Percentiles rank a stretch among this genome's conserved stretches.
phyloP scores from a whole-genome alignment of 1,139 yeast species.

The Eremothecium gossypii region DNA sequence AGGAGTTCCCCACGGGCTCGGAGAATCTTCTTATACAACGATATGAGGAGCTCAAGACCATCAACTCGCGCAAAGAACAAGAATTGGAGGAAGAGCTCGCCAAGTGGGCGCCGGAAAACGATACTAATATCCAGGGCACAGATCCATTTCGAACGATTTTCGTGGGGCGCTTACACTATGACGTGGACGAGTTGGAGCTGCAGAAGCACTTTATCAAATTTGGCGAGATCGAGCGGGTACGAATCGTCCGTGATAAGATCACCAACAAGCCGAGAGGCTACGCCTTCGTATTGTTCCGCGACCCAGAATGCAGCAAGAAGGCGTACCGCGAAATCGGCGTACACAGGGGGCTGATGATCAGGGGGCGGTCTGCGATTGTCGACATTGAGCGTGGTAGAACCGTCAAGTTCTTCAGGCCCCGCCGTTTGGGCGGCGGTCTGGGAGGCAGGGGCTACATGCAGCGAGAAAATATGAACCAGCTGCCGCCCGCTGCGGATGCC shows the following conservation, averaged over 20 bases:
- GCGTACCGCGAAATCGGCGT: constrained; percentile 40
- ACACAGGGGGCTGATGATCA: constrained; percentile 38
- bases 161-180: constrained; percentile 60
- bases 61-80: constrained; percentile 26
- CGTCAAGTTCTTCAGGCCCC: constrained; percentile 70
- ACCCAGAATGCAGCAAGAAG: constrained; percentile 32
- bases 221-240: constrained; percentile 58
- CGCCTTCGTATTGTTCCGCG: constrained; percentile 68
- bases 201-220: constrained; percentile 51
- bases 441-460: constrained; percentile 51
- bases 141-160: constrained; percentile 79
- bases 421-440: constrained; percentile 65
- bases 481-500: background rate
- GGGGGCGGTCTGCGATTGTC: constrained; percentile 50
- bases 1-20: constrained; percentile 16
- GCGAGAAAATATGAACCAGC: constrained; percentile 8
- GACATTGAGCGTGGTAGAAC: constrained; percentile 82
- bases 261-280: constrained; percentile 64
- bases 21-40: constrained; percentile 30
- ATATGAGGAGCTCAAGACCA: constrained; percentile 30
- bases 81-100: constrained; percentile 25
- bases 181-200: constrained; percentile 59
- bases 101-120: constrained; percentile 50
- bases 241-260: constrained; percentile 53
- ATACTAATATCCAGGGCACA: constrained; percentile 48